Percentiles rank a stretch among this genome's conserved stretches.
Conservation (phyloP, 306 rosid genomes). For the Oxytropis ochrocephala region DNA sequence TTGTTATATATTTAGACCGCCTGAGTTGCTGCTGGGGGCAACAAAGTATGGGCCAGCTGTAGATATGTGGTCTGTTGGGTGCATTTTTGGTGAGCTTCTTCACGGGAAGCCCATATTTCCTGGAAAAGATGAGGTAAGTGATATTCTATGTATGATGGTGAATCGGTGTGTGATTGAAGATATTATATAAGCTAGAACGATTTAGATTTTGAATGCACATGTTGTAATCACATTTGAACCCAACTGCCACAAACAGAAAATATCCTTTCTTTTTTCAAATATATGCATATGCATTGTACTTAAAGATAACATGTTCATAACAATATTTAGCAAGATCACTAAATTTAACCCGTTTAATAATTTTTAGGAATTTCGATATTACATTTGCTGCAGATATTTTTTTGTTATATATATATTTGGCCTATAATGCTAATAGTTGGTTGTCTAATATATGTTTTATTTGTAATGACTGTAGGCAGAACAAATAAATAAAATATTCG, state of each 20-base stretch:
- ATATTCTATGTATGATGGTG: background rate
- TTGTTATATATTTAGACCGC: conserved; percentile 45
- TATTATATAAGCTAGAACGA: background rate
- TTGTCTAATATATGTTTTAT: background rate
- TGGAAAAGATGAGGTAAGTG: conserved; percentile 64
- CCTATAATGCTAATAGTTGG: background rate
- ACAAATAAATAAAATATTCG: conserved; percentile 62
- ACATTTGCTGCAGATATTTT: background rate
- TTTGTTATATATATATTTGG: background rate
- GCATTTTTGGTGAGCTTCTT: conserved; percentile 74
- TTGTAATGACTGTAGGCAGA: conserved; percentile 47
- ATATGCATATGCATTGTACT: background rate
- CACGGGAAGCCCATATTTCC: conserved; percentile 61
- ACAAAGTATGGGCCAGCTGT: conserved; percentile 73
- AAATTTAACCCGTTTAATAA: background rate
- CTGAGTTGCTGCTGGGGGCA: conserved; percentile 66
- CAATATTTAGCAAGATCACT: background rate
- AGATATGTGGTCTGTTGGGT: conserved; percentile 82
- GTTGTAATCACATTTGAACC: background rate
- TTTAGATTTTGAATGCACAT: no score
- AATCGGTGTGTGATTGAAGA: background rate
- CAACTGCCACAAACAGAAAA: background rate
- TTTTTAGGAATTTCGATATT: background rate
- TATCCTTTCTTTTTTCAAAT: background rate
- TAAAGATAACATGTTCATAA: background rate